Base-by-base conservation (phyloP, 2,329 filamentous ascomycete species). In the Alternaria longipes region DNA sequence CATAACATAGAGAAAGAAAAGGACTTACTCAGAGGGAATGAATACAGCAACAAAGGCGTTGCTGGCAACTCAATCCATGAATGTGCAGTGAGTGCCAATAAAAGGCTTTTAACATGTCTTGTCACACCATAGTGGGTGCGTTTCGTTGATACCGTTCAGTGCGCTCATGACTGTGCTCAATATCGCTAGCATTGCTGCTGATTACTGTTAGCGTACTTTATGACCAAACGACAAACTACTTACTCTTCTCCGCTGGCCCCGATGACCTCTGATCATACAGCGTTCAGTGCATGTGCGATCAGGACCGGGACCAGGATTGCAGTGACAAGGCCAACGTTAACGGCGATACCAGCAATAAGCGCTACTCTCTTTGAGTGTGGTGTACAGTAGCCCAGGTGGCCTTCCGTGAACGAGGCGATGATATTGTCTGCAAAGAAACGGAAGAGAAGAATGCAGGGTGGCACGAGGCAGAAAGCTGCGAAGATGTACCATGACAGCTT, bases 371-470 rank as follows among this genome's bases (percentile, higher is more conserved):
- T 79, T n/a, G 77, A 70, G 38, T 62, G 54, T 18, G 60, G 47
- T 0, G 72, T 66, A 56, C 73, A 77, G n/a, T 72, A 64, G 7
- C 69, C 66, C 22, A 80, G 63, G 4, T 68, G 65, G 12, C 78
- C 78, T 6, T 74, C 63, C 0, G 78, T 77, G 14, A 72, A 42
- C 3, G 63, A 72, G 11, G 62, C 59, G 11, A 80, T 76, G 45
- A 77, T 55, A 2, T 57, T 53, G 59, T 80, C 78, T 36, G 75
- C 72, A 22, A 66, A 63, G 26, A 69, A 70, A n/a, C 78, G 76
- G 57, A 73, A 79, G 24, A 80, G 68, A 28, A 80, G 66, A 28
- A 79, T 73, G 12, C 74, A 65, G 7, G 78, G 74, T 5, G 78
- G 78, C 14, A 80, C 63, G 2, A 79, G 22, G 49, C 72, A 75